A percentile compares a stretch with the other conserved stretches of the same genome.
Conservation (phyloP, 305 asterid species). For the Fraxinus sp. region DNA sequence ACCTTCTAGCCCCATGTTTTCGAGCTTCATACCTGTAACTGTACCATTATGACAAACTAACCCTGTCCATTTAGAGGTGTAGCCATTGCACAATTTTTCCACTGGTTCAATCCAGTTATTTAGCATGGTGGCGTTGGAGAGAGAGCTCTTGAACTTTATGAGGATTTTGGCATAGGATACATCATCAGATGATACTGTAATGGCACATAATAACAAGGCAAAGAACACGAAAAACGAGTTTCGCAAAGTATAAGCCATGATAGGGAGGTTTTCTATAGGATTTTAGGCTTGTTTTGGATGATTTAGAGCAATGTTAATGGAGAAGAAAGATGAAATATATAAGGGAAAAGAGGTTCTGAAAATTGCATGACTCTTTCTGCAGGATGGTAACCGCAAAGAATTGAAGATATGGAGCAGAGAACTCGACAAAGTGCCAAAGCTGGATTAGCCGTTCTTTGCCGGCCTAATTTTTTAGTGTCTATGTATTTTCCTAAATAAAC, state of each 20-base stretch:
- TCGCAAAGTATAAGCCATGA: not conserved
- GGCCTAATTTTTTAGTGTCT: conserved; percentile 29
- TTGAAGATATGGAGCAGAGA: conserved; percentile 25
- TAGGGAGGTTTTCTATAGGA: not conserved
- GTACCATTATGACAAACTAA: conserved; percentile 26
- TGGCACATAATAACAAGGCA: not conserved
- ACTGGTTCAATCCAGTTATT: conserved; percentile 25
- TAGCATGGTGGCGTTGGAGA: conserved; percentile 22
- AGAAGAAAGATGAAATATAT: not conserved
- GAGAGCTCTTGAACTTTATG: conserved; percentile 29
- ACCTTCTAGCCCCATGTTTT: conserved; percentile 54
- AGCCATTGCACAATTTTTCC: conserved; percentile 19
- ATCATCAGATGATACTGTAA: not conserved
- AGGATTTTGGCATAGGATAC: conserved; percentile 11
- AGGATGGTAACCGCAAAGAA: conserved; percentile 25
- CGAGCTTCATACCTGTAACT: conserved; percentile 35
- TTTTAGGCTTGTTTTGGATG: not conserved
- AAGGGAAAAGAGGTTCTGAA: not conserved
- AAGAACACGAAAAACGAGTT: not conserved
- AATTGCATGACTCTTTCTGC: conserved; percentile 28
- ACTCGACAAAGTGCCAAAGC: conserved; percentile 32
- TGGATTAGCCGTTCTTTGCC: conserved; percentile 47
- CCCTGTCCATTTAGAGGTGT: conserved; percentile 29
- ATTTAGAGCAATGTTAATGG: not conserved
- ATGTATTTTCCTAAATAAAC: not conserved